phyloP scores from a whole-genome alignment of 1,284 basidiomycete species.

The Boletellus deceptivus region DNA sequence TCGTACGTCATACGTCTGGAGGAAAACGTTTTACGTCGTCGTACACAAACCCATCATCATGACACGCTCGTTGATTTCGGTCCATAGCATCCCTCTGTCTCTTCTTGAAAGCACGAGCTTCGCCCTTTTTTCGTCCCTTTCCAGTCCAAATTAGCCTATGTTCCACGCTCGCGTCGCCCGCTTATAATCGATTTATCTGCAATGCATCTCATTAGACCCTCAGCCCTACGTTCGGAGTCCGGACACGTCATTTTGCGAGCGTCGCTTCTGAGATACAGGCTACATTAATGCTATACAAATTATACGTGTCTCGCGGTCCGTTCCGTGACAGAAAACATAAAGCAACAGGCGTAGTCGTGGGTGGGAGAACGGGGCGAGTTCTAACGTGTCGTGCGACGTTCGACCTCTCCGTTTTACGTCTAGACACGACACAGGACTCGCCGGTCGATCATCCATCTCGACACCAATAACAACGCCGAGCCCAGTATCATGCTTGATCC shows the following conservation, averaged over 20 bases:
- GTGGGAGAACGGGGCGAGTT: background rate
- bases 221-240: background rate
- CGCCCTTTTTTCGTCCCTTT: slow-evolving; percentile 2
- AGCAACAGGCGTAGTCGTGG: background rate
- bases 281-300: slow-evolving; percentile 31
- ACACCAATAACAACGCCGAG: slow-evolving; percentile 50
- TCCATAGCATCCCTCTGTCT: slow-evolving; percentile 10
- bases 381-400: background rate
- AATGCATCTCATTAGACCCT: slow-evolving; percentile 28
- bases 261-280: slow-evolving; percentile 23
- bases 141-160: slow-evolving; percentile 21
- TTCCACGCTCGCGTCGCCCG: slow-evolving; percentile 17
- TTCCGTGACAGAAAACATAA: slow-evolving; percentile 7
- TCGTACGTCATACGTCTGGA: slow-evolving; percentile 13
- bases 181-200: slow-evolving; percentile 28
- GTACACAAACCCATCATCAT: slow-evolving; percentile 8
- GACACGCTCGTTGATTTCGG: slow-evolving; percentile 18
- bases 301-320: slow-evolving; percentile 12
- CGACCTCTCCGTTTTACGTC: background rate
- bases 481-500: slow-evolving; percentile 56
- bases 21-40: slow-evolving; percentile 6
- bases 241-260: background rate
- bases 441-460: slow-evolving; percentile 46
- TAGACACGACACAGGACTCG: slow-evolving; percentile 34
- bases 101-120: slow-evolving; percentile 7